A percentile compares a stretch with the other conserved stretches of the same genome.
phyloP scores from a whole-genome alignment of 768 basidiomycete genomes.

The Trametes cubensis region DNA sequence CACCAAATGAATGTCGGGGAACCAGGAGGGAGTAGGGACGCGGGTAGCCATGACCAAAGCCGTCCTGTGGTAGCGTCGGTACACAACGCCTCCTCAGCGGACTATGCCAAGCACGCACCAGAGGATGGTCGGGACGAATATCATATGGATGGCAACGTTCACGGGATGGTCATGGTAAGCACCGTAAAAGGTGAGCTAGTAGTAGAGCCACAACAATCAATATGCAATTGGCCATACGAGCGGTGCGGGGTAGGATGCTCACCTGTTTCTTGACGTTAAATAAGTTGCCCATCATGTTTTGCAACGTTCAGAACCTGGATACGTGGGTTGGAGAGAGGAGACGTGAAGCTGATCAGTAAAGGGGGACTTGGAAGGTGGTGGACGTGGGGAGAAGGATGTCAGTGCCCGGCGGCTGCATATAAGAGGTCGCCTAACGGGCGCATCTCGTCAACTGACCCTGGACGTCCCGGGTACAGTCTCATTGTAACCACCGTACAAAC shows the following conservation, averaged over 20 bases:
- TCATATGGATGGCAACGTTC: slow-evolving; percentile 84
- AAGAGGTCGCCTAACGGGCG: background rate
- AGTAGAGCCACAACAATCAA: background rate
- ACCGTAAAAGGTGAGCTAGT: slow-evolving; percentile 88
- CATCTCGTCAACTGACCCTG: too few relatives aligned
- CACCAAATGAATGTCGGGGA: slow-evolving; percentile 55
- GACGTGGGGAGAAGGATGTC: background rate
- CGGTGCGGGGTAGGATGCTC: slow-evolving; percentile 11
- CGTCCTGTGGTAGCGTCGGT: slow-evolving; percentile 50
- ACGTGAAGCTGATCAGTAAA: background rate
- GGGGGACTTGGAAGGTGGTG: background rate
- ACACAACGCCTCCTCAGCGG: too few relatives aligned
- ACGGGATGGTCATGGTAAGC: slow-evolving; percentile 85
- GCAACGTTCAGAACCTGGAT: background rate
- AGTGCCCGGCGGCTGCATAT: too few relatives aligned
- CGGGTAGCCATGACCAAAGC: slow-evolving; percentile 52
- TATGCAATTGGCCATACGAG: background rate
- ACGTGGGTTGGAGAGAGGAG: background rate
- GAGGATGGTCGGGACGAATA: slow-evolving; percentile 81
- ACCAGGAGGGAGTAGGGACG: slow-evolving; percentile 52
- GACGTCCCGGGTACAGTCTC: too few relatives aligned
- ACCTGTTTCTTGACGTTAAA: slow-evolving; percentile 78
- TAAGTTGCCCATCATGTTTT: slow-evolving; percentile 41
- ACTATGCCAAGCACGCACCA: slow-evolving; percentile 51
- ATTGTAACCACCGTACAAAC: background rate